Evolutionary conservation across 176 grass and related monocot species (phyloP).

Genomic region (Lolium perenne): DNA sequence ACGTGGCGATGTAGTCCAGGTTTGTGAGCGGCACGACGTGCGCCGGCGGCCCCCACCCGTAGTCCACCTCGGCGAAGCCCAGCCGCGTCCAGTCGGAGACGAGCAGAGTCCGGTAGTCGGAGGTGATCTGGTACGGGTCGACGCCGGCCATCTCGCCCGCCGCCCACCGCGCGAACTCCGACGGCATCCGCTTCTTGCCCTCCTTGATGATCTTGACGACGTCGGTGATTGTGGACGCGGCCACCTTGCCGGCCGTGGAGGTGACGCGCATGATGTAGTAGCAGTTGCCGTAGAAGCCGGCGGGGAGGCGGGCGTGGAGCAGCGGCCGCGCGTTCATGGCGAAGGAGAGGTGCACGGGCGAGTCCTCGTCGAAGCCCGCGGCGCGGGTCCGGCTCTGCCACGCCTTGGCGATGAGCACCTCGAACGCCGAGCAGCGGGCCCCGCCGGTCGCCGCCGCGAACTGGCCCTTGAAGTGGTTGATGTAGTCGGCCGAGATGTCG

Average conservation of each 20-base stretch:
- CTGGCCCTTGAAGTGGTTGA: slow-evolving; percentile 79
- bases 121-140: slow-evolving; percentile 92
- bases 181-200: slow-evolving; percentile 70
- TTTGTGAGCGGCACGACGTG: slow-evolving; percentile 91
- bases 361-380: slow-evolving; percentile 35
- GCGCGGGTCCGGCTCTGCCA: slow-evolving; percentile 82
- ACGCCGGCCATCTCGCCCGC: slow-evolving; percentile 42
- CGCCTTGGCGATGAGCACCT: slow-evolving; percentile 87
- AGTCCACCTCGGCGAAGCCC: slow-evolving; percentile 92
- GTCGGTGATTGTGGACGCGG: slow-evolving; percentile 51
- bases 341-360: slow-evolving; percentile 72
- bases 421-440: slow-evolving; percentile 74
- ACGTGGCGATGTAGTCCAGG: slow-evolving; percentile 93
- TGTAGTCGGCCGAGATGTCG: slow-evolving; percentile 86
- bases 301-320: slow-evolving; percentile 37
- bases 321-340: slow-evolving; percentile 87
- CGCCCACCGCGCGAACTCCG: slow-evolving; percentile 74
- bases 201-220: slow-evolving; percentile 80
- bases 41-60: slow-evolving; percentile 79
- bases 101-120: slow-evolving; percentile 77
- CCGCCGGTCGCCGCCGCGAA: slow-evolving; percentile 56
- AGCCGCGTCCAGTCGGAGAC: slow-evolving; percentile 94
- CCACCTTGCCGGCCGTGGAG: slow-evolving; percentile 46
- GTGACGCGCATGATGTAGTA: slow-evolving; percentile 90
- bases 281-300: slow-evolving; percentile 85